These are phyloP conservation scores for Chaetomium fimeti DNA, from an alignment of 495 filamentous ascomycete species.

Conservation along the genomic window DNA sequence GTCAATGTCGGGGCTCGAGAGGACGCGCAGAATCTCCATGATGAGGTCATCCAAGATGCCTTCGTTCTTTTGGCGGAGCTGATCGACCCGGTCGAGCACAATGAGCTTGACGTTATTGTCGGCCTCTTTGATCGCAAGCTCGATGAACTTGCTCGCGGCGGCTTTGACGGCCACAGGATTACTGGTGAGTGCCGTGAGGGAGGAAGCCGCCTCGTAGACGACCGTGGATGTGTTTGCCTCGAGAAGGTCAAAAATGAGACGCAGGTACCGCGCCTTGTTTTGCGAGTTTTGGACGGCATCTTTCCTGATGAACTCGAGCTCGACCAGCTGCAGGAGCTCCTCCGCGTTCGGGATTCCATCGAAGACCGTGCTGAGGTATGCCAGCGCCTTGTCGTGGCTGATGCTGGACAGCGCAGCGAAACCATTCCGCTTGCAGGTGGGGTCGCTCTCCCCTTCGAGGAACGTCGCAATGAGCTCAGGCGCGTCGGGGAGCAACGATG, in stretches of 20 bases:
- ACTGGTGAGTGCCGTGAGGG: constrained; percentile 87
- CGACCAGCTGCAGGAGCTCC: constrained; percentile 87
- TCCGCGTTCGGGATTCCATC: constrained; percentile 93
- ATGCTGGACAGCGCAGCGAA: constrained; percentile 89
- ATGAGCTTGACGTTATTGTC: constrained; percentile 99
- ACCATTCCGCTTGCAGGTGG: constrained; percentile 97
- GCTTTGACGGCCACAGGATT: constrained; percentile 98
- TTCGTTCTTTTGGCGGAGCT: constrained; percentile 85
- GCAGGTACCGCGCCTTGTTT: constrained; percentile 92
- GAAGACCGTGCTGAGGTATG: constrained; percentile 86
- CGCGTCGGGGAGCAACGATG: constrained; percentile 90
- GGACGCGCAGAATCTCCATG: constrained; percentile 98
- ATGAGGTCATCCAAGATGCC: constrained; percentile 91
- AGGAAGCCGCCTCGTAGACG: constrained; percentile 97
- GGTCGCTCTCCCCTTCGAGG: constrained; percentile 86
- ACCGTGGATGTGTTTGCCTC: constrained; percentile 93
- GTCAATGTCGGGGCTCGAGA: constrained; percentile 94
- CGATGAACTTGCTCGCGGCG: constrained; percentile 92
- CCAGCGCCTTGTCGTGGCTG: constrained; percentile 87
- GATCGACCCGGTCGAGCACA: constrained; percentile 90
- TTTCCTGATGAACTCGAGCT: constrained; percentile 95
- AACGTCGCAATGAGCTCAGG: constrained; percentile 89
- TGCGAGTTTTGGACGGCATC: constrained; percentile 92
- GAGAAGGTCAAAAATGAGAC: constrained; percentile 93
- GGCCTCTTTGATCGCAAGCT: constrained; percentile 92